Evolutionary conservation across 176 grass and related monocot species (phyloP).

Genomic region (Puya raimondii): DNA sequence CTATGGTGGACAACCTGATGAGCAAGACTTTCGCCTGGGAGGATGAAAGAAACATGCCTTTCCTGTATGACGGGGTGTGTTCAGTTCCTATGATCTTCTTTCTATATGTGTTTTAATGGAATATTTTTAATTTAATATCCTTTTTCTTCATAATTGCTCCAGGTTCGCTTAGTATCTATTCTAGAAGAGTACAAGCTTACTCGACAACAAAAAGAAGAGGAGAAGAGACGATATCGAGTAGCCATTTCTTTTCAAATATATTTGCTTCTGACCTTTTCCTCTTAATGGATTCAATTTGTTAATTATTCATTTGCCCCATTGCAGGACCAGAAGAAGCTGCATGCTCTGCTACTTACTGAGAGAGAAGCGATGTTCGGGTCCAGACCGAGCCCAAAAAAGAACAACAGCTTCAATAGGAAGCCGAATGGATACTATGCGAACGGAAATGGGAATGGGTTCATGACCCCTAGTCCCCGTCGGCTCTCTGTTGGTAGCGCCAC

Average conservation of each 20-base stretch:
- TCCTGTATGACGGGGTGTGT: conserved; percentile 92
- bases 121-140: background rate
- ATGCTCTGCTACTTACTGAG: conserved; percentile 63
- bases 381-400: conserved; percentile 50
- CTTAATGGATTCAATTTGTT: background rate
- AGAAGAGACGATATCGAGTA: conserved; percentile 65
- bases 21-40: conserved; percentile 81
- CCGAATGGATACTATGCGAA: conserved; percentile 42
- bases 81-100: conserved; percentile 12
- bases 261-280: background rate
- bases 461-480: conserved; percentile 63
- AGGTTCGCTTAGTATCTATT: conserved; percentile 84
- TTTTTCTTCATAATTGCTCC: conserved; percentile 18
- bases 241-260: conserved; percentile 15
- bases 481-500: conserved; percentile 58
- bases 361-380: conserved; percentile 72
- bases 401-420: conserved; percentile 57
- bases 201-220: conserved; percentile 67
- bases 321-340: conserved; percentile 94
- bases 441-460: conserved; percentile 56
- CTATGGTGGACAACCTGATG: conserved; percentile 82
- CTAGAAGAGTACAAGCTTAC: conserved; percentile 84
- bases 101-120: background rate
- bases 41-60: conserved; percentile 66
- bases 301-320: conserved; percentile 3